Evolutionary conservation across 441 rosid genomes (phyloP).

Genomic region (Pelargonium citronellum): DNA sequence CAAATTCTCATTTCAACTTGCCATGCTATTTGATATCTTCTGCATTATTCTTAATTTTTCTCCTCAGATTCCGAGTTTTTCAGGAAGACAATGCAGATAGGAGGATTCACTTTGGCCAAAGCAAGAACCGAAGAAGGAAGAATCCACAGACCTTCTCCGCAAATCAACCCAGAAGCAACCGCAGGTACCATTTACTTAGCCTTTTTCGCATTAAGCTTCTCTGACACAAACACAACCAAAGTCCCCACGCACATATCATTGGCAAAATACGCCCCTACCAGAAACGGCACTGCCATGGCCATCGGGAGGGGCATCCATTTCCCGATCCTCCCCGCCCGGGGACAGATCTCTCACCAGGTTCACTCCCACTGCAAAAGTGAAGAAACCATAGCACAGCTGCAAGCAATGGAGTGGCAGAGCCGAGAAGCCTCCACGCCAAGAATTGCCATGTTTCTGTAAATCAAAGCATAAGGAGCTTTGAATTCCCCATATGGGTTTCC

Average conservation of each 20-base stretch:
- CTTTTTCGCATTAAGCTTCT: conserved; percentile 42
- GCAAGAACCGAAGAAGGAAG: conserved; percentile 83
- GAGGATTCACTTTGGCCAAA: conserved; percentile 59
- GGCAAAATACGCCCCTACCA: conserved; percentile 79
- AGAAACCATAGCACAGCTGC: conserved; percentile 76
- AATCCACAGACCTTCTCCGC: conserved; percentile 91
- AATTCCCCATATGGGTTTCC: conserved; percentile 81
- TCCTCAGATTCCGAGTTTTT: background rate
- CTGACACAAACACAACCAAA: conserved; percentile 60
- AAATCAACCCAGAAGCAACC: conserved; percentile 81
- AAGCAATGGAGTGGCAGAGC: conserved; percentile 78
- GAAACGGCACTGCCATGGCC: conserved; percentile 97
- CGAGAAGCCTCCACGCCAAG: conserved; percentile 84
- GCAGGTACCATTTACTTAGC: conserved; percentile 76
- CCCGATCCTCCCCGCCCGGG: conserved; percentile 40
- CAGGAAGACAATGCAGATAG: conserved; percentile 46
- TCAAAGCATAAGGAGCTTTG: conserved; percentile 84
- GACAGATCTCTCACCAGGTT: conserved; percentile 52
- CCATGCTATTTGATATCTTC: too few relatives aligned
- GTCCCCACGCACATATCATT: conserved; percentile 92
- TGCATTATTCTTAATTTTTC: too few relatives aligned
- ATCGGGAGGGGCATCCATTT: conserved; percentile 83
- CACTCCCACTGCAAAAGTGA: conserved; percentile 53
- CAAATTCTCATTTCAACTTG: too few relatives aligned
- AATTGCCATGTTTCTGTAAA: conserved; percentile 88